Base-by-base conservation (phyloP, 148 eudicot genomes). In the Vaccinium myrtillus region DNA sequence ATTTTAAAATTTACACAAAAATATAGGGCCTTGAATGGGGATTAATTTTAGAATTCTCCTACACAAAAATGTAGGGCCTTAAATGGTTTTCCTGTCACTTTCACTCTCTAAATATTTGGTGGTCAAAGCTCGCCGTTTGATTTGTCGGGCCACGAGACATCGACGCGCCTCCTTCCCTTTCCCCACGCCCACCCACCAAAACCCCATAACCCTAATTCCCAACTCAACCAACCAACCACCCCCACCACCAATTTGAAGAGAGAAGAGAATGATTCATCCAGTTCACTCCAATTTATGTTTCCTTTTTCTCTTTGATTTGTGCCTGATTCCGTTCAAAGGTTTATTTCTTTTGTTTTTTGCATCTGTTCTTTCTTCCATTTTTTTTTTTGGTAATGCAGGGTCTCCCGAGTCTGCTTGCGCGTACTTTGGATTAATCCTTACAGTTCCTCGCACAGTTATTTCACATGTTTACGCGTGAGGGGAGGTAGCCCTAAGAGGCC, bases 91-190 rank as follows among this genome's bases (percentile, higher is more conserved):
- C 46, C 46, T 43, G 27, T 54, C 81, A 14, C 51, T 59, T 49
- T 39, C 82, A 25, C 12, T 4, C 16, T 11, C 73, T 67, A 27
- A 39, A 23, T 14, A 23, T 14, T 8, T 0, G 10, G 1, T 27
- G 56, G 82, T 65, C 55, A 63, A 63, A 58, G 82, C 82, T 48
- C 82, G 32, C 50, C 32, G 1, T 70, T 79, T 61, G 54, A 77
- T 50, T 54, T 83, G 74, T 87, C 36, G 87, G 86, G 56, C 36
- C 87, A 12, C 56, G 85, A 76, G 91, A 89, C 81, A 83, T 85
- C 83, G 89, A 89, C 91, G 79, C 81, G 86, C 86, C 71, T 83
- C 87, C 88, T 67, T 67, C 85, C 81, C 88, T 85, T 70, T 81
- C 85, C 86, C 87, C 83, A 32, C 82, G 83, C 86, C 82, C 88